Conservation (phyloP, 1,139 yeast species). For the Kurtzmaniella quercitrusa region DNA sequence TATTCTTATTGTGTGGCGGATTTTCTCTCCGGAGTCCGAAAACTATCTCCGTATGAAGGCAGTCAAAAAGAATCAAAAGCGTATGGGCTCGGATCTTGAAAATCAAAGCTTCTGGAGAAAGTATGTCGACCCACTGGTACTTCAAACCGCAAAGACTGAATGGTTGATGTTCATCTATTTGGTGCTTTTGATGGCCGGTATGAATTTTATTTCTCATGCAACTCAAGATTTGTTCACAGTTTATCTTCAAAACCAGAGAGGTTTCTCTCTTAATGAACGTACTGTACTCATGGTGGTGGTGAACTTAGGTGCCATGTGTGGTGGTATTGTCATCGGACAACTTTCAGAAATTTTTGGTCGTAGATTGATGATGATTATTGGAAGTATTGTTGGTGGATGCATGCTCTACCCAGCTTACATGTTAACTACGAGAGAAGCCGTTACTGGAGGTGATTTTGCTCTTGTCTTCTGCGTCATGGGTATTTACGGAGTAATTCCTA, state of each 20-base stretch:
- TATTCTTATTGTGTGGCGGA: slow-evolving; percentile 52
- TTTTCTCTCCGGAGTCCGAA: slow-evolving; percentile 56
- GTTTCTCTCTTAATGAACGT: slow-evolving; percentile 26
- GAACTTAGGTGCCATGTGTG: slow-evolving; percentile 48
- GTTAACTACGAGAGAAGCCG: slow-evolving; percentile 2
- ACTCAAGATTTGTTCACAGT: slow-evolving; percentile 55
- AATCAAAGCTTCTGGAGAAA: slow-evolving; percentile 5
- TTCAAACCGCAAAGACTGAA: slow-evolving; percentile 27
- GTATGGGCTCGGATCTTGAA: slow-evolving; percentile 9
- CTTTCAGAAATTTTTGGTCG: slow-evolving; percentile 44
- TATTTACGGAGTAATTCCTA: slow-evolving; percentile 37
- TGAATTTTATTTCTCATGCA: slow-evolving; percentile 53
- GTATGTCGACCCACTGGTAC: slow-evolving; percentile 12
- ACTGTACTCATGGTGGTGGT: slow-evolving; percentile 46
- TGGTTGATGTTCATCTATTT: slow-evolving; percentile 38
- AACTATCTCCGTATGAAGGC: slow-evolving; percentile 31
- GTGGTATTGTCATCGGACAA: slow-evolving; percentile 47
- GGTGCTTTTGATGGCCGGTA: slow-evolving; percentile 44
- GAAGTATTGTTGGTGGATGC: slow-evolving; percentile 28
- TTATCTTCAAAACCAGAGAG: slow-evolving; percentile 37
- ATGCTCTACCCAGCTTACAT: slow-evolving; percentile 32
- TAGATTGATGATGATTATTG: slow-evolving; percentile 36
- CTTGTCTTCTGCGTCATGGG: slow-evolving; percentile 32
- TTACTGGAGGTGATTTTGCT: slow-evolving; percentile 20
- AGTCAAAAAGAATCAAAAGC: slow-evolving; percentile 12